phyloP scores from a whole-genome alignment of 164 flowering plant genomes.

The Chimonanthus salicifolius region DNA sequence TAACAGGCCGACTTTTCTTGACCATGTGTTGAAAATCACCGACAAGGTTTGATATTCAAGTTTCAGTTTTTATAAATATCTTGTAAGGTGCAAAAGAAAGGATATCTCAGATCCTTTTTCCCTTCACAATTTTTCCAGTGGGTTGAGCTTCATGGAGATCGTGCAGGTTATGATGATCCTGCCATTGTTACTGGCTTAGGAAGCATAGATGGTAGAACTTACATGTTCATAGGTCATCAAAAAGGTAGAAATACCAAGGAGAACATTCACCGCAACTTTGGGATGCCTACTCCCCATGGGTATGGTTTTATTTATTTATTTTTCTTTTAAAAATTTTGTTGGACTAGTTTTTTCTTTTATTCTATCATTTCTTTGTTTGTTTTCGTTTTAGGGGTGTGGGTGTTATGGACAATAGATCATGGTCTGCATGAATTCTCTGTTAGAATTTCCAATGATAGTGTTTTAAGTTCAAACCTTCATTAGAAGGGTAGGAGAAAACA shows the following conservation, averaged over 20 bases:
- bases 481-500: too few species aligned
- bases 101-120: neutral
- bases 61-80: neutral
- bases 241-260: conserved; percentile 97
- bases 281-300: conserved; percentile 99
- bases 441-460: too few species aligned
- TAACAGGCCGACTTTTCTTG: conserved; percentile 92
- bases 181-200: conserved; percentile 94
- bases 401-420: too few species aligned
- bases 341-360: too few species aligned
- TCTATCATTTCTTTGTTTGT: too few species aligned
- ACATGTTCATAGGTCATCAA: conserved; percentile 97
- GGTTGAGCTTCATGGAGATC: conserved; percentile 98
- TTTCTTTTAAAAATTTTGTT: too few species aligned
- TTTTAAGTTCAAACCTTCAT: too few species aligned
- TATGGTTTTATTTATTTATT: conserved; percentile 21
- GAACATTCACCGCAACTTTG: conserved; percentile 91
- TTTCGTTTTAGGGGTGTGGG: too few species aligned
- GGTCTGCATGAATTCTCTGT: too few species aligned
- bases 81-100: neutral
- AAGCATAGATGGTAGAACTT: conserved; percentile 67
- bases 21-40: conserved; percentile 80
- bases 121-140: conserved; percentile 44
- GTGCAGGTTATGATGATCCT: conserved; percentile 96
- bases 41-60: conserved; percentile 54